Conservation (phyloP, 2,329 filamentous ascomycete genomes). For the Fusarium papillatum region DNA sequence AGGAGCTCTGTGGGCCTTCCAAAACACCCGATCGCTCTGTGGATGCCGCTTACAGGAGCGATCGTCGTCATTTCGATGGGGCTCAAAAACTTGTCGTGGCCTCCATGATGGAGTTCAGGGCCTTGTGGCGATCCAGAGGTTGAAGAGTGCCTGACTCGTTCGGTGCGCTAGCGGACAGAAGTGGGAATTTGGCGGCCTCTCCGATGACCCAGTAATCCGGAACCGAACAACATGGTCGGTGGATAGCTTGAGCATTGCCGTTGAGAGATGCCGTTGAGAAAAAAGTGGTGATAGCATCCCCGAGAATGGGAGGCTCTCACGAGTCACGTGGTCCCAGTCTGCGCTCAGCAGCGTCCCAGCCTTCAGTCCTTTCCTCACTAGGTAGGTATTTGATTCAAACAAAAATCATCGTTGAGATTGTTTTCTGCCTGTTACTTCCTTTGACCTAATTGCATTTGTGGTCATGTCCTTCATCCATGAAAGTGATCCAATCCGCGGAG, state of each 20-base stretch:
- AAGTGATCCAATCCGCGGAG: background rate
- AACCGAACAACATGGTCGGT: background rate
- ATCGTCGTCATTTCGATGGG: constrained; percentile 8
- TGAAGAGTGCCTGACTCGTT: background rate
- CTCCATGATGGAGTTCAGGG: background rate
- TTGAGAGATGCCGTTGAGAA: background rate
- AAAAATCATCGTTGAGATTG: background rate
- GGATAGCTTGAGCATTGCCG: background rate
- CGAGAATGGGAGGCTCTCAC: background rate
- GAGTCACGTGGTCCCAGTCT: background rate
- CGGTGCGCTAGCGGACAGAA: background rate
- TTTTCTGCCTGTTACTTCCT: background rate
- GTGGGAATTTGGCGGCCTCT: background rate
- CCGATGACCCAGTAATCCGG: background rate
- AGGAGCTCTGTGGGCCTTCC: background rate
- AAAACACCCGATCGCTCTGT: background rate
- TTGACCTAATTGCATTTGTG: background rate
- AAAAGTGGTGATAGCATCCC: background rate
- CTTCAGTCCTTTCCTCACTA: no score
- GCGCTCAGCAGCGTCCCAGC: no score
- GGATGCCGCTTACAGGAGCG: background rate
- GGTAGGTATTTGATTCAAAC: background rate
- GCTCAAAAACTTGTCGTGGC: background rate
- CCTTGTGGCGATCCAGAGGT: background rate
- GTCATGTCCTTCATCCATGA: background rate